Evolutionary conservation across 2,329 filamentous ascomycete species (phyloP).

Genomic region (Tolypocladium tundrense): DNA sequence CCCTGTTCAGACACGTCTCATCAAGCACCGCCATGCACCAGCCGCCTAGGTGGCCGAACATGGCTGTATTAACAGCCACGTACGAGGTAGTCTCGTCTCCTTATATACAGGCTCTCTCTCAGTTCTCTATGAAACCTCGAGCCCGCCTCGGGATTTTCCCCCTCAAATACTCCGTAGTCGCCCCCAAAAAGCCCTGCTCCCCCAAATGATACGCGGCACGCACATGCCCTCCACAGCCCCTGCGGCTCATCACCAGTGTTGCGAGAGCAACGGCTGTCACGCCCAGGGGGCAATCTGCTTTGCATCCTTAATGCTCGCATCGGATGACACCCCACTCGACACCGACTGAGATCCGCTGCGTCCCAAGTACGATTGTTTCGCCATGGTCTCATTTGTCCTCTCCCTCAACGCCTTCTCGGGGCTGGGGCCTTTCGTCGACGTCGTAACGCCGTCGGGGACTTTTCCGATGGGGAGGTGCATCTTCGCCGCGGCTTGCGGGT

Average conservation of each 20-base stretch:
- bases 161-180: not conserved
- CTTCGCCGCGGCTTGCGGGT: constrained; percentile 33
- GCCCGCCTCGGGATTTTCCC: not conserved
- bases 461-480: constrained; percentile 34
- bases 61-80: no score
- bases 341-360: constrained; percentile 19
- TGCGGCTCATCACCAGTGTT: not conserved
- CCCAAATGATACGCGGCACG: not conserved
- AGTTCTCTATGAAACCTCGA: not conserved
- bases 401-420: constrained; percentile 33
- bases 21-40: no score
- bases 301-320: constrained; percentile 16
- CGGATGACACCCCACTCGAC: constrained; percentile 24
- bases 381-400: constrained; percentile 21
- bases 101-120: not conserved
- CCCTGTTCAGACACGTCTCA: no score
- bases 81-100: not conserved
- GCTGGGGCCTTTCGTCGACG: constrained; percentile 32
- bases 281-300: constrained; percentile 24
- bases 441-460: constrained; percentile 34
- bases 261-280: not conserved
- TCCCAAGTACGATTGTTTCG: constrained; percentile 15
- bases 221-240: constrained; percentile 5
- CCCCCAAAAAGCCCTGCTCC: not conserved
- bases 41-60: not conserved